Conservation (phyloP, 2,329 filamentous ascomycete species). For the Colletotrichum lindemuthianum region DNA sequence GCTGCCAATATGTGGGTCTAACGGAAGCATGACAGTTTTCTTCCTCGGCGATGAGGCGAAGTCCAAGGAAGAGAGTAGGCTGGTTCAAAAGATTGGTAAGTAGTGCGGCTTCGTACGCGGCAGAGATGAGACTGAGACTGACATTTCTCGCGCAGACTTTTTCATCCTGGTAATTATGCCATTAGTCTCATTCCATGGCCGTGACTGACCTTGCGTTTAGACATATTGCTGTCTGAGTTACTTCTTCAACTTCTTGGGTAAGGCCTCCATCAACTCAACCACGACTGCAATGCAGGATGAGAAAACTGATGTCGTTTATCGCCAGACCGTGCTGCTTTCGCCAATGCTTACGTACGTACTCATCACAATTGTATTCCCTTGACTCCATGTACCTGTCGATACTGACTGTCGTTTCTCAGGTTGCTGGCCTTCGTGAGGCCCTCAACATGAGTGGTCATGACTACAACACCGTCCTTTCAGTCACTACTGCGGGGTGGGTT, state of each 20-base stretch:
- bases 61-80: slow-evolving; percentile 41
- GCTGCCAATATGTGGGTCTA: not conserved
- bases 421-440: slow-evolving; percentile 67
- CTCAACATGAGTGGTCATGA: slow-evolving; percentile 65
- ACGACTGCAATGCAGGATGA: no score
- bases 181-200: no score
- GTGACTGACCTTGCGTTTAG: slow-evolving; percentile 18
- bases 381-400: no score
- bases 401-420: not conserved
- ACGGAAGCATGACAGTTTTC: slow-evolving; percentile 18
- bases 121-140: not conserved
- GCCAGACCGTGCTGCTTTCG: slow-evolving; percentile 35
- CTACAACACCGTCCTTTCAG: slow-evolving; percentile 69
- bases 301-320: not conserved
- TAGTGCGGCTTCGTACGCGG: accelerated
- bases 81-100: slow-evolving; percentile 44
- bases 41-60: slow-evolving; percentile 34
- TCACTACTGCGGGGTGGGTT: slow-evolving; percentile 41
- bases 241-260: slow-evolving; percentile 52
- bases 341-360: slow-evolving; percentile 33
- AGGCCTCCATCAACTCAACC: not conserved
- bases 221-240: slow-evolving; percentile 48
- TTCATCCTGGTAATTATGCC: slow-evolving; percentile 42
- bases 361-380: accelerated
- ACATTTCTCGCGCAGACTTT: slow-evolving; percentile 40